Conservation (phyloP, 1,139 yeast species). For the Candida pseudoviswanathii region DNA sequence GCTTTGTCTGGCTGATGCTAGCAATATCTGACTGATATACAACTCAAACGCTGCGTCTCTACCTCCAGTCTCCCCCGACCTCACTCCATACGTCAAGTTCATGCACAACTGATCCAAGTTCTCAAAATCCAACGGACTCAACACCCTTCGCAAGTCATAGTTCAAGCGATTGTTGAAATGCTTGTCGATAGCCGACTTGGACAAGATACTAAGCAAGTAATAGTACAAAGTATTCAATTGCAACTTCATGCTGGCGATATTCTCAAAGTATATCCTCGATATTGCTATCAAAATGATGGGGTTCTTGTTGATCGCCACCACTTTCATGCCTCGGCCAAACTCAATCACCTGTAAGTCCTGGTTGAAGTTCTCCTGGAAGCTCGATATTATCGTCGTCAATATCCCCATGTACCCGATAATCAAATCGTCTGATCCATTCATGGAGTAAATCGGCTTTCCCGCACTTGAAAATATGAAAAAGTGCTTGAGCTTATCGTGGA, state of each 20-base stretch:
- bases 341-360: slow-evolving; percentile 32
- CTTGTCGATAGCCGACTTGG: slow-evolving; percentile 70
- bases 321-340: slow-evolving; percentile 42
- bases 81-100: slow-evolving; percentile 46
- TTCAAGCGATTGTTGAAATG: slow-evolving; percentile 74
- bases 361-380: slow-evolving; percentile 49
- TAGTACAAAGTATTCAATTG: slow-evolving; percentile 79
- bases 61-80: slow-evolving; percentile 8
- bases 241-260: slow-evolving; percentile 38
- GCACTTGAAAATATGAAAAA: slow-evolving; percentile 86
- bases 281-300: slow-evolving; percentile 80
- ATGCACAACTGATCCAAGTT: slow-evolving; percentile 65
- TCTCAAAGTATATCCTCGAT: slow-evolving; percentile 49
- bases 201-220: slow-evolving; percentile 77
- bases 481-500: slow-evolving; percentile 57
- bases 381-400: slow-evolving; percentile 66
- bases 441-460: slow-evolving; percentile 89
- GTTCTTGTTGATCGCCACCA: slow-evolving; percentile 62
- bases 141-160: slow-evolving; percentile 75
- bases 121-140: slow-evolving; percentile 68
- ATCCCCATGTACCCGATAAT: slow-evolving; percentile 76
- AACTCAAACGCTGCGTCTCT: slow-evolving; percentile 22
- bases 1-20: slow-evolving; percentile 33
- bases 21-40: slow-evolving; percentile 30
- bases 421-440: slow-evolving; percentile 73